Percentiles rank a stretch among this genome's conserved stretches.
Evolutionary conservation across 2,329 filamentous ascomycete species (phyloP).

Genomic region (Chaetomiaceae sp.): DNA sequence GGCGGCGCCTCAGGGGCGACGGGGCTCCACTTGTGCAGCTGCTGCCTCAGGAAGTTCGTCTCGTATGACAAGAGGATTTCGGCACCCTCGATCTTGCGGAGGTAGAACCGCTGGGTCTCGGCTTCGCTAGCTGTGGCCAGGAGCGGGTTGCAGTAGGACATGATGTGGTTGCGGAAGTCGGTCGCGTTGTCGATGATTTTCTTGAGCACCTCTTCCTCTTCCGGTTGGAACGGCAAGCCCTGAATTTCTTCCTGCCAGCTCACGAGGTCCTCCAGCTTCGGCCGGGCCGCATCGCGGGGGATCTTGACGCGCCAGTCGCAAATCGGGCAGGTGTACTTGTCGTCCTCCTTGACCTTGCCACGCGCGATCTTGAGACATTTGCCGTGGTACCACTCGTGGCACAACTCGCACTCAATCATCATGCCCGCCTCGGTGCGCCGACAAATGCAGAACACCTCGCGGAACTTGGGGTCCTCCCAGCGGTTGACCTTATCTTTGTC

Average conservation of each 20-base stretch:
- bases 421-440: conserved; percentile 88
- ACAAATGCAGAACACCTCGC: conserved; percentile 96
- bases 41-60: conserved; percentile 96
- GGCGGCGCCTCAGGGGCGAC: conserved; percentile 83
- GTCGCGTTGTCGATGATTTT: conserved; percentile 82
- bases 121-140: conserved; percentile 80
- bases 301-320: conserved; percentile 98
- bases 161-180: conserved; percentile 77
- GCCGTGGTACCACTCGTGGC: conserved; percentile 98
- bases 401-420: conserved; percentile 99
- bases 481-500: conserved; percentile 44
- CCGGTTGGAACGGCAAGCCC: conserved; percentile 83
- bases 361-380: conserved; percentile 97
- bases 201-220: conserved; percentile 83
- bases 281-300: conserved; percentile 88
- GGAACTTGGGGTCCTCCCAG: conserved; percentile 57
- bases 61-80: conserved; percentile 88
- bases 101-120: conserved; percentile 85
- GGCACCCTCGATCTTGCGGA: conserved; percentile 94
- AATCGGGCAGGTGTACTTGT: conserved; percentile 97
- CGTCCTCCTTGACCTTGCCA: conserved; percentile 96
- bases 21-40: conserved; percentile 90
- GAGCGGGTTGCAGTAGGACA: conserved; percentile 73
- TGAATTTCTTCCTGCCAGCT: conserved; percentile 80
- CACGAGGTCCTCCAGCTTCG: conserved; percentile 86